Conservation (phyloP, 2,329 filamentous ascomycete genomes). For the Sclerotinia glacialis region DNA sequence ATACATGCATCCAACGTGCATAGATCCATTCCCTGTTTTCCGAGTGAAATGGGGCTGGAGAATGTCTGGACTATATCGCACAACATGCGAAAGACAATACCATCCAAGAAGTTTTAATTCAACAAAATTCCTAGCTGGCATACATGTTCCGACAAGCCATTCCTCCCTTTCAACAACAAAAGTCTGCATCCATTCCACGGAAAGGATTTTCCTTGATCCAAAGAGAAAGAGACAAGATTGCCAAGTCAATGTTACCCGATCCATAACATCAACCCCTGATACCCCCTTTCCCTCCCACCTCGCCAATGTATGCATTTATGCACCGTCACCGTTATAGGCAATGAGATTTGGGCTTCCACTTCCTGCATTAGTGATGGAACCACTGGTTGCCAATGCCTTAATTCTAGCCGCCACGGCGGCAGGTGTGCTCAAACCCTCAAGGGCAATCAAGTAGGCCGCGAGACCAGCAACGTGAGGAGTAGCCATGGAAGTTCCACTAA, state of each 20-base stretch:
- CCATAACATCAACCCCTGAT: background rate
- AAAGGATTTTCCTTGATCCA: background rate
- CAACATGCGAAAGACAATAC: background rate
- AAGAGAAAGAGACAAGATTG: background rate
- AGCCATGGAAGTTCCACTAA: constrained; percentile 61
- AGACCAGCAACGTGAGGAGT: constrained; percentile 65
- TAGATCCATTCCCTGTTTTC: too few species aligned
- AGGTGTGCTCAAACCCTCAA: constrained; percentile 44
- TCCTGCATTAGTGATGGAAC: constrained; percentile 43
- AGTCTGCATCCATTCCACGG: background rate
- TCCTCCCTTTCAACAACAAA: background rate
- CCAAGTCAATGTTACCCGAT: background rate
- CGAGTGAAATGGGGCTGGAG: too few species aligned
- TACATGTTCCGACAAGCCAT: background rate
- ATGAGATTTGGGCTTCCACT: constrained; percentile 50
- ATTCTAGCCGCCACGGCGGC: constrained; percentile 43
- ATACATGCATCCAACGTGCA: too few species aligned
- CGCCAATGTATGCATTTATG: constrained; percentile 35
- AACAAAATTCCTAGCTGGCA: background rate
- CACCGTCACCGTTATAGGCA: constrained; percentile 52
- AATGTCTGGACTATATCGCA: background rate
- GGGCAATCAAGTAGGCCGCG: constrained; percentile 62
- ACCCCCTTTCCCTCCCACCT: background rate
- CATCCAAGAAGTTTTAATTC: background rate
- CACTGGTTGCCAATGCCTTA: constrained; percentile 41